Conservation (phyloP, 768 basidiomycete genomes). For the Galerina marginata region DNA sequence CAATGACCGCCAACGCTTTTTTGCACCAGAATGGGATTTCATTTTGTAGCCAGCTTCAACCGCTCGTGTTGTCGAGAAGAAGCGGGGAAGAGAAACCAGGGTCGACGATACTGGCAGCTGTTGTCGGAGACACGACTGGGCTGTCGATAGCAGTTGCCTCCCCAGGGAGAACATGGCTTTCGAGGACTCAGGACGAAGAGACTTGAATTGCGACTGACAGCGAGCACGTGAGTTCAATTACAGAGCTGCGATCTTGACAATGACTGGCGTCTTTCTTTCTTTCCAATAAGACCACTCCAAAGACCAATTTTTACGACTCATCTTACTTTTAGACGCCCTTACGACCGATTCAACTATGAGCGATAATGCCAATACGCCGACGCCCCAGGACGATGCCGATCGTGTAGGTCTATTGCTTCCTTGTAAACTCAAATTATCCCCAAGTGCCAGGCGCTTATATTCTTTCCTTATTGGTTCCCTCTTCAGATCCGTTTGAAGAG, state of each 20-base stretch:
- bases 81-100: constrained; percentile 29
- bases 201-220: constrained; percentile 1
- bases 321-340: not conserved
- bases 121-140: constrained; percentile 27
- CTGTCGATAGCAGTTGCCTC: constrained; percentile 30
- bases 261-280: not conserved
- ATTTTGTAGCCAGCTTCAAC: constrained; percentile 73
- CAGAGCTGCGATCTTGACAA: not conserved
- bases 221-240: constrained; percentile 15
- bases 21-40: constrained; percentile 81
- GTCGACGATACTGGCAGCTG: constrained; percentile 20
- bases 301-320: not conserved
- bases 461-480: not conserved
- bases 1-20: constrained; percentile 80
- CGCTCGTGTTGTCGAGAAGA: constrained; percentile 65
- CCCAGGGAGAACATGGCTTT: constrained; percentile 28
- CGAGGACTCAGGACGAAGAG: not conserved
- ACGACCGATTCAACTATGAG: constrained; percentile 34
- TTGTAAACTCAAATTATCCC: not conserved
- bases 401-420: constrained; percentile 53
- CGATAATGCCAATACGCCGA: constrained; percentile 38
- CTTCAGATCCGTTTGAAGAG: constrained; percentile 89
- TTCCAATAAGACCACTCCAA: not conserved
- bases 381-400: constrained; percentile 81
- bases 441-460: not conserved